phyloP scores from a whole-genome alignment of 148 eudicot species.

The Amaranthus hypochondriacus region DNA sequence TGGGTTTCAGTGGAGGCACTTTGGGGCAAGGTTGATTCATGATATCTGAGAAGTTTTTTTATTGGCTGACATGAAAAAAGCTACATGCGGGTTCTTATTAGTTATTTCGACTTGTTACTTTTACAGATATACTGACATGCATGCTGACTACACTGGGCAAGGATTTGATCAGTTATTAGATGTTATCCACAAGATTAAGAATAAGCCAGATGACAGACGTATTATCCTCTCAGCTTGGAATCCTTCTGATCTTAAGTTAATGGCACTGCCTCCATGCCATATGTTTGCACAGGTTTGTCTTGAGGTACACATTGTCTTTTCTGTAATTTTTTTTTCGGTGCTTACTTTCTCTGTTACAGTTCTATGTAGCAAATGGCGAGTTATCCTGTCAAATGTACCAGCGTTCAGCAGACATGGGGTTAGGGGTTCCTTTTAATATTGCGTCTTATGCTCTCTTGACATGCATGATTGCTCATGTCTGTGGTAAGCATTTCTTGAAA shows the following conservation, averaged over 20 bases:
- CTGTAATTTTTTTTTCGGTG: not conserved
- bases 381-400: constrained; percentile 96
- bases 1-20: constrained; percentile 99
- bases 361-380: constrained; percentile 88
- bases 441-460: constrained; percentile 87
- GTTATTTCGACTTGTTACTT: not conserved
- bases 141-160: constrained; percentile 86
- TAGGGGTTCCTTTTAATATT: constrained; percentile 94
- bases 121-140: constrained; percentile 78
- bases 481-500: constrained; percentile 53
- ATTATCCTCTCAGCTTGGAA: constrained; percentile 96
- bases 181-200: constrained; percentile 80
- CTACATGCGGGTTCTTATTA: not conserved
- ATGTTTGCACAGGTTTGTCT: constrained; percentile 72
- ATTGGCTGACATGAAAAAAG: not conserved
- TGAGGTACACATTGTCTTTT: not conserved
- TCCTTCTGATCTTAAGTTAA: constrained; percentile 75
- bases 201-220: constrained; percentile 84
- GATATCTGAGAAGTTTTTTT: not conserved
- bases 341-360: constrained; percentile 40
- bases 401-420: constrained; percentile 97
- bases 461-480: constrained; percentile 95
- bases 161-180: constrained; percentile 86
- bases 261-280: constrained; percentile 98
- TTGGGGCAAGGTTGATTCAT: constrained; percentile 73